These are phyloP conservation scores for Penicillium sp. DNA, from an alignment of 2,329 filamentous ascomycete species.

Conservation along the genomic window DNA sequence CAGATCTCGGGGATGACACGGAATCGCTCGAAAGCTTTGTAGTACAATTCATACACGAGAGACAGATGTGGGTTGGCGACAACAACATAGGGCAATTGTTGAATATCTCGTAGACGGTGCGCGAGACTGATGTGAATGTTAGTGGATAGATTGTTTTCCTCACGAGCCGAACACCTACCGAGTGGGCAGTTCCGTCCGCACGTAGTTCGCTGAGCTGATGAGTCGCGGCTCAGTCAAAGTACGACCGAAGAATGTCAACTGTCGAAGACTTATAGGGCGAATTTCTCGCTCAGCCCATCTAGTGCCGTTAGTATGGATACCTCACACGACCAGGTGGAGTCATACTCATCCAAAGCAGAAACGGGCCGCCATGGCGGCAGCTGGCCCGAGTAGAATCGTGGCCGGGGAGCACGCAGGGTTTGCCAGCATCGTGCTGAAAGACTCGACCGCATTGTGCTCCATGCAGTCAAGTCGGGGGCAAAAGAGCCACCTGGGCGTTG, in stretches of 20 bases:
- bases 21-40: slow-evolving; percentile 90
- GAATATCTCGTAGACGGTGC: slow-evolving; percentile 94
- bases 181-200: slow-evolving; percentile 88
- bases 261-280: slow-evolving; percentile 90
- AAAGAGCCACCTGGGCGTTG: slow-evolving; percentile 1
- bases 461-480: slow-evolving; percentile 21
- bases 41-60: slow-evolving; percentile 95
- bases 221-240: slow-evolving; percentile 86
- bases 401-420: slow-evolving; percentile 19
- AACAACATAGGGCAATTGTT: slow-evolving; percentile 91
- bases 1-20: slow-evolving; percentile 81
- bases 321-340: slow-evolving; percentile 7
- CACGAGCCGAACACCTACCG: slow-evolving; percentile 50
- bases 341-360: slow-evolving; percentile 59
- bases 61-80: slow-evolving; percentile 93
- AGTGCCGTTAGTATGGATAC: slow-evolving; percentile 3
- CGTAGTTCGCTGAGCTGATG: slow-evolving; percentile 94
- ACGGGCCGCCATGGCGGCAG: slow-evolving; percentile 59
- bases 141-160: neutral
- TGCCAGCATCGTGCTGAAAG: slow-evolving; percentile 35
- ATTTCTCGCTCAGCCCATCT: slow-evolving; percentile 94
- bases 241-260: slow-evolving; percentile 95
- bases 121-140: slow-evolving; percentile 61
- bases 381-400: slow-evolving; percentile 30
- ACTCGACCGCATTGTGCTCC: slow-evolving; percentile 37